Evolutionary conservation across 2,329 filamentous ascomycete genomes (phyloP).

Genomic region (Penicillium sumatraense): DNA sequence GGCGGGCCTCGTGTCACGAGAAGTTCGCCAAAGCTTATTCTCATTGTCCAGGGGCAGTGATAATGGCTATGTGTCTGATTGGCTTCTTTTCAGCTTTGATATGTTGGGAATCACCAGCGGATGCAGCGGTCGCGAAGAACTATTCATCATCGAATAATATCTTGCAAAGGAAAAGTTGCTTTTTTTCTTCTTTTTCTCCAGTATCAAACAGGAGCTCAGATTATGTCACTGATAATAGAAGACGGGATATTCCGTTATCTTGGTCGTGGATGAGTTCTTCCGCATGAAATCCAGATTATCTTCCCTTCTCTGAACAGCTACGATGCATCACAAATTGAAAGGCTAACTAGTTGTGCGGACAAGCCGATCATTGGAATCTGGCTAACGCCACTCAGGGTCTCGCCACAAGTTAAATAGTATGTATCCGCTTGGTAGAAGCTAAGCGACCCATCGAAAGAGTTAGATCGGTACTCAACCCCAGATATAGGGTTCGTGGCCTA

Average conservation of each 20-base stretch:
- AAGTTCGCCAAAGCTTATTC: neutral
- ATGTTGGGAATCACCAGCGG: neutral
- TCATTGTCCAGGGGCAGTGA: constrained; percentile 1
- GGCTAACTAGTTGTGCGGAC: neutral
- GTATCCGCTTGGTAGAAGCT: neutral
- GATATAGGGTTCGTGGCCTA: neutral
- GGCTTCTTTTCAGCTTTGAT: neutral
- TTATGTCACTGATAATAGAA: too few relatives aligned
- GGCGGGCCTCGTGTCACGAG: neutral
- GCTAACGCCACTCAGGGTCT: neutral
- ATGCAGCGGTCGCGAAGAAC: neutral
- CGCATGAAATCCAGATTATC: too few relatives aligned
- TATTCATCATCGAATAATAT: too few relatives aligned
- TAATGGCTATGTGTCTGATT: constrained; percentile 11
- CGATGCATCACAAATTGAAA: neutral
- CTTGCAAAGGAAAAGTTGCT: neutral
- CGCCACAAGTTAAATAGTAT: too few relatives aligned
- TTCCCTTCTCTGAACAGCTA: neutral
- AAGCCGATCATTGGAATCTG: neutral
- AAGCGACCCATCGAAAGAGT: neutral
- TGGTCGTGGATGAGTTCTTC: too few relatives aligned
- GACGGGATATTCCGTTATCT: too few relatives aligned
- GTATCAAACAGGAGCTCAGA: too few relatives aligned
- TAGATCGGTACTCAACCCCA: neutral
- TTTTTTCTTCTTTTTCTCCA: neutral